These are phyloP conservation scores for Cladosporium sp. DNA, from an alignment of 2,329 filamentous ascomycete species.

Conservation along the genomic window DNA sequence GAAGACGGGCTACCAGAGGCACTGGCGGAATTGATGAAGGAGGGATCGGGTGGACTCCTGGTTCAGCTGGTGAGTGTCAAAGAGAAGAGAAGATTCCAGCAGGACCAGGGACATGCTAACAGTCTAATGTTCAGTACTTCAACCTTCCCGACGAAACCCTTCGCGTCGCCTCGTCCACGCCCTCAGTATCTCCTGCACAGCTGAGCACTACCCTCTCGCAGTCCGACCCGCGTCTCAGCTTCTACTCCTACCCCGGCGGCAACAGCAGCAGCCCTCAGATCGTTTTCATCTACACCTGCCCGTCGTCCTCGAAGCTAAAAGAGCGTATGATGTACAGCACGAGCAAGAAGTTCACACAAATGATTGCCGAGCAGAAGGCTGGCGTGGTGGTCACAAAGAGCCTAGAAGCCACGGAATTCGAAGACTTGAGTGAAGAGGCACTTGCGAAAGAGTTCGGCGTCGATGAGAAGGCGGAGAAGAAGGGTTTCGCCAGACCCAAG, in stretches of 20 bases:
- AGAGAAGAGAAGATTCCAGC: neutral
- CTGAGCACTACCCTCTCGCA: conserved; percentile 52
- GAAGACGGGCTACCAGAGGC: conserved; percentile 59
- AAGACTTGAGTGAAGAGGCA: conserved; percentile 62
- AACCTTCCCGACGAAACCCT: conserved; percentile 64
- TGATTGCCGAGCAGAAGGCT: conserved; percentile 61
- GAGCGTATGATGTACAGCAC: conserved; percentile 79
- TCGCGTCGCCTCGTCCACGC: conserved; percentile 53
- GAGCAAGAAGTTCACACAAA: conserved; percentile 45
- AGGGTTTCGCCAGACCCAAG: conserved; percentile 70
- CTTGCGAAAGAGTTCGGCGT: conserved; percentile 62
- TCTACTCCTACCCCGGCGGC: conserved; percentile 60
- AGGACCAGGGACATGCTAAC: neutral
- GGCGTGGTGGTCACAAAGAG: conserved; percentile 63
- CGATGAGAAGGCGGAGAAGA: conserved; percentile 38
- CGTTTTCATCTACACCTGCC: conserved; percentile 79
- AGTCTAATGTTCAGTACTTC: conserved; percentile 53
- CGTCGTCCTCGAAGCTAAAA: conserved; percentile 66
- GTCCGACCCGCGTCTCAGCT: conserved; percentile 68
- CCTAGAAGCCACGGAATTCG: conserved; percentile 57
- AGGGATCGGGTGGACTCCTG: conserved; percentile 41
- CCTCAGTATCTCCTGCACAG: conserved; percentile 50
- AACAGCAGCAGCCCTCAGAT: conserved; percentile 48
- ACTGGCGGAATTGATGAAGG: conserved; percentile 52
- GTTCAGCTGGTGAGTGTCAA: conserved; percentile 58